These are phyloP conservation scores for Penicillium nordicum DNA, from an alignment of 2,329 filamentous ascomycete species.

Conservation along the genomic window DNA sequence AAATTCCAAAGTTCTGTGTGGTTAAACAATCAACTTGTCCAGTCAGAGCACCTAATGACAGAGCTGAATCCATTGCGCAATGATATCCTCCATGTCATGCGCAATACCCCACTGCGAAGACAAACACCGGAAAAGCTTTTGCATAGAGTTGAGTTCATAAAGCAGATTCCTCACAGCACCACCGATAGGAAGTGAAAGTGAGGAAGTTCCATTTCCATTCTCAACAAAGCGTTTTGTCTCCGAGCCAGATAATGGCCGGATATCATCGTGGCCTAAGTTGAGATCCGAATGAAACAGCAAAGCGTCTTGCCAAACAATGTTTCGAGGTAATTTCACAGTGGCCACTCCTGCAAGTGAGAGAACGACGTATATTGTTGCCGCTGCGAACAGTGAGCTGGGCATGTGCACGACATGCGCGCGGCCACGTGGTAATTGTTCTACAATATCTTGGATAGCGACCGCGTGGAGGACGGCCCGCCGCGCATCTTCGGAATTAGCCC, in stretches of 20 bases:
- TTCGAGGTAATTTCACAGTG: conserved; percentile 39
- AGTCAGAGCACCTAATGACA: conserved; percentile 32
- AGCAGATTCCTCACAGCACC: conserved; percentile 39
- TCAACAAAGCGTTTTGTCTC: conserved; percentile 41
- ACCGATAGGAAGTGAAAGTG: conserved; percentile 19
- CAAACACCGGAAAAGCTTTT: conserved; percentile 46
- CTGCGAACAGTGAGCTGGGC: conserved; percentile 45
- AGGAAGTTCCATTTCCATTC: conserved; percentile 21
- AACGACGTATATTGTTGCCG: conserved; percentile 43
- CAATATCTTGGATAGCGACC: conserved; percentile 46
- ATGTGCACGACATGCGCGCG: conserved; percentile 47
- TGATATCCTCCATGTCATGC: conserved; percentile 45
- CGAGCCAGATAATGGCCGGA: conserved; percentile 25
- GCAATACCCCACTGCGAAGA: conserved; percentile 47
- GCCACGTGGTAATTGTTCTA: conserved; percentile 45
- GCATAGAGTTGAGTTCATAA: conserved; percentile 49
- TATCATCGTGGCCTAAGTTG: conserved; percentile 26
- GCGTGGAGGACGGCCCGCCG: conserved; percentile 44
- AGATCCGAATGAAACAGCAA: conserved; percentile 32
- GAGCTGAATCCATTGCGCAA: conserved; percentile 45
- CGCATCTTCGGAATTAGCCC: conserved; percentile 41
- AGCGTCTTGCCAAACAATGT: conserved; percentile 44
- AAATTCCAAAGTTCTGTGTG: too few relatives aligned
- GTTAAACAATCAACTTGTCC: neutral
- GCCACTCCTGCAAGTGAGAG: conserved; percentile 40